phyloP scores from a whole-genome alignment of 352 stramenopile genomes.

The Pythium periplocum region DNA sequence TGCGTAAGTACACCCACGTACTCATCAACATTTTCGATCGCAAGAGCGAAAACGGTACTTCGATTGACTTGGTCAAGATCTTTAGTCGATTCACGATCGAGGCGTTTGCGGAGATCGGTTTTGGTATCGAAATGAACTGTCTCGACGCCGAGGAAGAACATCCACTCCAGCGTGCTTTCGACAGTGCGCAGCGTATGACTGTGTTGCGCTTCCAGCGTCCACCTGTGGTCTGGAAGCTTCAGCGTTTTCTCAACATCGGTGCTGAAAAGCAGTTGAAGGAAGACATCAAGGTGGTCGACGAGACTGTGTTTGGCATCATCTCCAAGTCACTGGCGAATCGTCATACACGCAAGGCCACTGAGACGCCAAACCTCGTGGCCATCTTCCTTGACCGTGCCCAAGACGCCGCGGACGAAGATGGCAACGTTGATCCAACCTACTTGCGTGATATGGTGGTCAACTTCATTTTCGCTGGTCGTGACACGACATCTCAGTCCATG shows the following conservation, averaged over 20 bases:
- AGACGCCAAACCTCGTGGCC: constrained; percentile 17
- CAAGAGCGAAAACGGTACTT: constrained; percentile 7
- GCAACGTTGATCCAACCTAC: constrained; percentile 28
- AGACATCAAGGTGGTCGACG: constrained; percentile 34
- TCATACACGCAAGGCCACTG: too few species aligned
- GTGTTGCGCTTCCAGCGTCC: constrained; percentile 25
- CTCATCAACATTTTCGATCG: constrained; percentile 22
- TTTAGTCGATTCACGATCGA: constrained; percentile 45
- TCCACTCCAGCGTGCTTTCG: constrained; percentile 43
- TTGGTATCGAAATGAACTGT: constrained; percentile 40
- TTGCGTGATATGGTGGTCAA: constrained; percentile 73
- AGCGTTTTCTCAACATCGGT: constrained; percentile 25
- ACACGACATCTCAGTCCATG: constrained; percentile 70
- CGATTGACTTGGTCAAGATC: constrained; percentile 31
- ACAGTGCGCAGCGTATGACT: constrained; percentile 23
- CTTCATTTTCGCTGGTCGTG: constrained; percentile 72
- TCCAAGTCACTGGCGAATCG: constrained; percentile 15
- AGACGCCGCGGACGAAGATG: constrained; percentile 3
- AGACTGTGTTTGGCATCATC: constrained; percentile 36
- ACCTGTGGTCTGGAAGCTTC: constrained; percentile 35
- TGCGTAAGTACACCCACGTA: constrained; percentile 21
- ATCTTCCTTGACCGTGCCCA: constrained; percentile 33
- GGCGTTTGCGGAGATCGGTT: constrained; percentile 47
- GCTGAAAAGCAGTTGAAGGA: constrained; percentile 23
- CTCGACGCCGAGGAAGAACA: constrained; percentile 34